These are phyloP conservation scores for Cutaneotrichosporon mucoides DNA, from an alignment of 1,284 basidiomycete genomes.

Conservation along the genomic window DNA sequence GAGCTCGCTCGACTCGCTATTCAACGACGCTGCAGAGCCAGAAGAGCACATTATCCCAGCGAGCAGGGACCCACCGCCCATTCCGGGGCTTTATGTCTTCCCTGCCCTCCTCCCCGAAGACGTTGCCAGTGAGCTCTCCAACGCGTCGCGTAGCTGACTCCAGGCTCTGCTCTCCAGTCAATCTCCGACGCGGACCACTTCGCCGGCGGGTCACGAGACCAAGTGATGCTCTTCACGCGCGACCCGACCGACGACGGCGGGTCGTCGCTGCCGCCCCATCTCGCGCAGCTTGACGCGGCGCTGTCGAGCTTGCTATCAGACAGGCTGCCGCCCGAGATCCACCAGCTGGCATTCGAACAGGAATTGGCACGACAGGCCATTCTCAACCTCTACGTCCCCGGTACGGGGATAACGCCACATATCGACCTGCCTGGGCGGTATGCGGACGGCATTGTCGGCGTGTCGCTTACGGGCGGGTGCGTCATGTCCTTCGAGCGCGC, in stretches of 20 bases:
- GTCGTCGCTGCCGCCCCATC: constrained; percentile 24
- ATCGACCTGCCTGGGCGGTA: constrained; percentile 51
- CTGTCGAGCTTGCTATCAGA: constrained; percentile 18
- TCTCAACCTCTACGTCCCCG: constrained; percentile 51
- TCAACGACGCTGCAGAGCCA: constrained; percentile 5
- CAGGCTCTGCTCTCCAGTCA: constrained; percentile 21
- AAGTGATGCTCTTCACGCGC: constrained; percentile 47
- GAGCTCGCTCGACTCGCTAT: constrained; percentile 16
- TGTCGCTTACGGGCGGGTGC: constrained; percentile 39
- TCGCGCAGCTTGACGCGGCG: constrained; percentile 15
- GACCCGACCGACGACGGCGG: background rate
- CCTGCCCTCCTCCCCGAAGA: constrained; percentile 10
- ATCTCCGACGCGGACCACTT: constrained; percentile 40
- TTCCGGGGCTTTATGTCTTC: constrained; percentile 19
- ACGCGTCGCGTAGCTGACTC: background rate
- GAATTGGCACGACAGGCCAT: constrained; percentile 45
- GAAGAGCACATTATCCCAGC: background rate
- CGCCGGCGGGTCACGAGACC: constrained; percentile 39
- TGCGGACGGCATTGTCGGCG: constrained; percentile 48
- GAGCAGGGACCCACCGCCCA: constrained; percentile 7
- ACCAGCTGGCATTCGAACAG: constrained; percentile 25
- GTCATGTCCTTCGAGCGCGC: constrained; percentile 30
- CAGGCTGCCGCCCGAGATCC: constrained; percentile 6
- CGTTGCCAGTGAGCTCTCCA: constrained; percentile 9
- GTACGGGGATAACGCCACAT: constrained; percentile 50